phyloP scores from a whole-genome alignment of 2,329 filamentous ascomycete species.

The Alternaria gaisen region DNA sequence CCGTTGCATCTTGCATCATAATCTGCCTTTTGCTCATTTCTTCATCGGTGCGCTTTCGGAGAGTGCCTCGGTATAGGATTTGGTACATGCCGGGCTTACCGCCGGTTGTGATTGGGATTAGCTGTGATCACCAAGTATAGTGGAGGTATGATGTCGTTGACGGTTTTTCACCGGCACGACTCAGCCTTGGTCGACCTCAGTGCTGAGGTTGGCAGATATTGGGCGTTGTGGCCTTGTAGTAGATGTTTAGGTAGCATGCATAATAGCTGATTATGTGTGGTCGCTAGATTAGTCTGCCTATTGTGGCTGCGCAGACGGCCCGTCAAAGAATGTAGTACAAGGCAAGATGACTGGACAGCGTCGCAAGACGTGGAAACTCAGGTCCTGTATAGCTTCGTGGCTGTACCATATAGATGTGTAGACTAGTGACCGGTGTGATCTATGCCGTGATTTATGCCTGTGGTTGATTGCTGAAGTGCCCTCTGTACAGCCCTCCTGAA shows the following conservation, averaged over 20 bases:
- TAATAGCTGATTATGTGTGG: not conserved
- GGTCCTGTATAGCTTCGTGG: not conserved
- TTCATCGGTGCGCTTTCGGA: not conserved
- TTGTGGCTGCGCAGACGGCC: constrained; percentile 23
- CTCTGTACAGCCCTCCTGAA: not conserved
- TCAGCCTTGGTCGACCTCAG: not conserved
- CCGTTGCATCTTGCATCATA: not conserved
- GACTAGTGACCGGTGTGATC: not conserved
- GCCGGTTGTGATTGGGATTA: not conserved
- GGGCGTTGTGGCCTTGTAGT: not conserved
- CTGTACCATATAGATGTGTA: not conserved
- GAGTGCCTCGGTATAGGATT: not conserved
- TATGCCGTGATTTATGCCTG: not conserved
- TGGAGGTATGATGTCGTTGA: not conserved
- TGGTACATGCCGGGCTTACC: not conserved
- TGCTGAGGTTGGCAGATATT: not conserved
- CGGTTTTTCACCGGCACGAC: not conserved
- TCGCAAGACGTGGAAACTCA: not conserved
- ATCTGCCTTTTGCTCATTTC: not conserved
- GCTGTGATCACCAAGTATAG: not conserved
- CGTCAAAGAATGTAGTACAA: constrained; percentile 12
- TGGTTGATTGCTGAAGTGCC: not conserved
- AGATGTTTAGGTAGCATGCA: not conserved
- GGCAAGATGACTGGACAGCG: constrained; percentile 10
- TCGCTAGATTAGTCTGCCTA: constrained; percentile 1